phyloP scores from a whole-genome alignment of 2,329 filamentous ascomycete species.

The Xylariaceae sp. region DNA sequence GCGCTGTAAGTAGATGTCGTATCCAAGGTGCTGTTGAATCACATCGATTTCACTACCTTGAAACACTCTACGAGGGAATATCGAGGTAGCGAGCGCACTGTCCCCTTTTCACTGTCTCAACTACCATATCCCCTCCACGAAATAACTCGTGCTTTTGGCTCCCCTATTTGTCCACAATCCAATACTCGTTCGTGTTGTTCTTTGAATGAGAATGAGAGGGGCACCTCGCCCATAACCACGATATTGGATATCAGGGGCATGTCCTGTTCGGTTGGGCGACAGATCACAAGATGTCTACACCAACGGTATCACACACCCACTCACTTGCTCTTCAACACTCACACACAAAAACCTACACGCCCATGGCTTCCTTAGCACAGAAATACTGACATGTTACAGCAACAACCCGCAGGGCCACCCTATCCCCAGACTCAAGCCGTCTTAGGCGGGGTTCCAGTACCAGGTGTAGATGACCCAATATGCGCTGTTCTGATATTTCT shows the following conservation, averaged over 20 bases:
- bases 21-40: background rate
- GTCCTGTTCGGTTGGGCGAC: too few species aligned
- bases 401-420: conserved; percentile 17
- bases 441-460: conserved; percentile 24
- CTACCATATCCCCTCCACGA: background rate
- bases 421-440: conserved; percentile 20
- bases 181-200: too few species aligned
- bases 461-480: conserved; percentile 23
- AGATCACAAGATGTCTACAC: too few species aligned
- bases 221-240: too few species aligned
- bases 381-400: background rate
- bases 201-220: too few species aligned
- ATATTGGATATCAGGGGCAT: too few species aligned
- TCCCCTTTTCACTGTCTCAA: background rate
- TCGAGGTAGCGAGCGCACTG: background rate
- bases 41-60: background rate
- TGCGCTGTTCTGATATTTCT: conserved; percentile 21
- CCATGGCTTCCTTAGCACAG: background rate
- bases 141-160: too few species aligned
- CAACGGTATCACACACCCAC: too few species aligned
- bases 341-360: too few species aligned
- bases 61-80: background rate
- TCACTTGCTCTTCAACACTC: too few species aligned
- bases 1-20: background rate
- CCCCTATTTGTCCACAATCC: too few species aligned